Base-by-base conservation (phyloP, 1,139 yeast species). In the Debaryomyces singareniensis region DNA sequence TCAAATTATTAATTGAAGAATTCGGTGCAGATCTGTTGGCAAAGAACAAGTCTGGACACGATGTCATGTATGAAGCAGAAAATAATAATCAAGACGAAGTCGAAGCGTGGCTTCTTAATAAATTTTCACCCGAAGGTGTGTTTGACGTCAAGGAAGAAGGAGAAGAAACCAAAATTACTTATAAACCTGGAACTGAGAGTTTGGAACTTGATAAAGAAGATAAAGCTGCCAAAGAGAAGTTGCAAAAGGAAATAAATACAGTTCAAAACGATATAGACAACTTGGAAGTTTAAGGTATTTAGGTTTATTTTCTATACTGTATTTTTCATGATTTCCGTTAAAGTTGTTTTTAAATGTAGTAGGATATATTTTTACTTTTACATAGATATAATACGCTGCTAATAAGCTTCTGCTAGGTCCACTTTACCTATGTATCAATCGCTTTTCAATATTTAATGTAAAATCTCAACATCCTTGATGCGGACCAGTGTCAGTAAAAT, bases 61-160 rank as follows among this genome's bases (percentile, higher is more conserved):
- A 91, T 53, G 71, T 86, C 3, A 79, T 91, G 40, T 87, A 65
- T 50, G 96, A 89, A 52, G 96, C 97, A 2, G 96, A 87, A 51
- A 75, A 72, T 40, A 80, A 76, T 44, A 75, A 71, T 26, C 68
- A 75, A 42, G 73, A 68, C 33, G 81, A 76, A 20, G 75, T 79
- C 9, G 89, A 79, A 44, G 72, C 75, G 32, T 87, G 81, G 67
- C 74, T 84, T 49, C 64, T 89, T 48, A 70, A 73, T 53, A 78
- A 76, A 46, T 86, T 65, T 45, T 80, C 83, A 27, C 75, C 83
- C 22, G 93, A 81, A 42, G 84, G 82, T 16, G 61, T 58, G 29
- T 53, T 59, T 38, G 54, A 59, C 35, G 53, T 66, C 13, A 70
- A 61, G 29, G 69, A 62, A 30, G 59, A 58, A 16, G 71, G 65